Conservation (phyloP, 2,329 filamentous ascomycete genomes). For the Cladosporium velox region DNA sequence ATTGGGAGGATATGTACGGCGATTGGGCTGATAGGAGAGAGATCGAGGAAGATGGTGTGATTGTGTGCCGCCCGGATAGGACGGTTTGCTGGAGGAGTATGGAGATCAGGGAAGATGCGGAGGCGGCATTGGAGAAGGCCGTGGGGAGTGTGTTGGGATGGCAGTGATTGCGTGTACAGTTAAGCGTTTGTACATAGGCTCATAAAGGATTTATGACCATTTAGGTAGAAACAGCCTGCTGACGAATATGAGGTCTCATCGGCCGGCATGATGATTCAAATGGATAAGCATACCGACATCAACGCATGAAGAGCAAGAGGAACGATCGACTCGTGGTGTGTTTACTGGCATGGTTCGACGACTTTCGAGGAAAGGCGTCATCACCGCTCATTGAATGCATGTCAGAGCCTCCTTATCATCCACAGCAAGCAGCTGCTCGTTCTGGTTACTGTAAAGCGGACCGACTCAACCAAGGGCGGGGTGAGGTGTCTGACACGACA, state of each 20-base stretch:
- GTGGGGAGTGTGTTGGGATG: slow-evolving; percentile 32
- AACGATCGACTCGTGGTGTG: not conserved
- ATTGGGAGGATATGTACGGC: slow-evolving; percentile 64
- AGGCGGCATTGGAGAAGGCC: slow-evolving; percentile 31
- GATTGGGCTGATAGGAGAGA: slow-evolving; percentile 59
- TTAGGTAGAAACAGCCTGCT: not conserved
- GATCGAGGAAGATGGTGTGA: slow-evolving; percentile 59
- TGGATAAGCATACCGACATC: not conserved
- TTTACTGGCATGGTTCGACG: not conserved
- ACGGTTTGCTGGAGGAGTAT: slow-evolving; percentile 58
- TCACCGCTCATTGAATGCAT: not conserved
- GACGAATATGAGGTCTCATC: not conserved
- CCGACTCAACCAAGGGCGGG: not conserved
- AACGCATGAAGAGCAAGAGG: not conserved
- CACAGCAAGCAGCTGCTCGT: not conserved
- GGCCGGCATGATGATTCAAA: not conserved
- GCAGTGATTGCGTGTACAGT: not conserved
- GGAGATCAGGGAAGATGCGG: slow-evolving; percentile 25
- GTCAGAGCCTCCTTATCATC: not conserved
- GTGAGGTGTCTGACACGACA: not conserved
- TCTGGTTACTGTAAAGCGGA: not conserved
- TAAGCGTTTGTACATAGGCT: not conserved
- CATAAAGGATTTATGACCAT: not conserved
- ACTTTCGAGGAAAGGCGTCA: not conserved
- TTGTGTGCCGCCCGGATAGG: slow-evolving; percentile 61